These are phyloP conservation scores for Paramecium sexaurelia DNA, from an alignment of 73 alveolate species.

Conservation along the genomic window DNA sequence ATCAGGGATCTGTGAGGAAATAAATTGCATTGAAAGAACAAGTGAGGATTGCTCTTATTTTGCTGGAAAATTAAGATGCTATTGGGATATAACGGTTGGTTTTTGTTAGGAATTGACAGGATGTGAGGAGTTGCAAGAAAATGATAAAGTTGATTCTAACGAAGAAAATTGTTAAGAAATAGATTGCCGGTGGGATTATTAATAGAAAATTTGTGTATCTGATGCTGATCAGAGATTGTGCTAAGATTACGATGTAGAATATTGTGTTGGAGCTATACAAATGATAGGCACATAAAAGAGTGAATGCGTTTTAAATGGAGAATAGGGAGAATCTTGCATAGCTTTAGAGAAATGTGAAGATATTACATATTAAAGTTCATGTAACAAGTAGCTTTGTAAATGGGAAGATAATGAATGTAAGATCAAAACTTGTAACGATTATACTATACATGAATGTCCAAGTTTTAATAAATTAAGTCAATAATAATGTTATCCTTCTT, in stretches of 20 bases:
- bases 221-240: constrained; percentile 22
- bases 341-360: background rate
- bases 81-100: background rate
- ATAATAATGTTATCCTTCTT: background rate
- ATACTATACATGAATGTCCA: background rate
- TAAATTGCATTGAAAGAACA: background rate
- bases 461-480: background rate
- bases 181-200: constrained; percentile 19
- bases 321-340: background rate
- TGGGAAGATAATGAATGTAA: constrained; percentile 1
- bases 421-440: background rate
- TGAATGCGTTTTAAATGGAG: constrained; percentile 13
- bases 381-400: background rate
- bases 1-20: constrained; percentile 6
- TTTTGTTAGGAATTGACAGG: constrained; percentile 9
- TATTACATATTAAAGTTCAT: background rate
- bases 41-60: background rate
- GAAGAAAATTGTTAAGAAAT: background rate
- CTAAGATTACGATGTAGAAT: background rate
- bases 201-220: background rate
- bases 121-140: background rate
- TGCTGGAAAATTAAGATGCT: constrained; percentile 29
- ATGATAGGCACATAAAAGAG: background rate
- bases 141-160: background rate
- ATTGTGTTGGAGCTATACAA: background rate